Evolutionary conservation across 2,329 filamentous ascomycete species (phyloP), one percentile per base, ranked within the genome.

Genomic region (Penicillium sp.): DNA sequence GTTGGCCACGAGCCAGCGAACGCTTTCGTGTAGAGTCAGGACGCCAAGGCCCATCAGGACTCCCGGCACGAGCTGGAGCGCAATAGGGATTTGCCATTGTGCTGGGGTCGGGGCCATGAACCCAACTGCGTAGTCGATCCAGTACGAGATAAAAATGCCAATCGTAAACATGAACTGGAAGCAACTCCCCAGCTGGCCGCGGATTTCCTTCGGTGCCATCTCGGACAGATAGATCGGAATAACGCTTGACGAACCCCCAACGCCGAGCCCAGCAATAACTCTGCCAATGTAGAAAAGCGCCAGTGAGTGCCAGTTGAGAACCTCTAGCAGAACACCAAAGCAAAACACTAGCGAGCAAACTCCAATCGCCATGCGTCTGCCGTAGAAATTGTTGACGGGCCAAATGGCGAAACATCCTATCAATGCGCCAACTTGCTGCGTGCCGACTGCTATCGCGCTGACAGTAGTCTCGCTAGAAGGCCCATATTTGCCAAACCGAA

Each of bases 11-110:
- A 81, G 72, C 80, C 80, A 82, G 16, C 79, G 70, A 0, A 78
- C 73, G 45, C 77, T 80, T 62, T 82, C 80, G 12, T 75, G 73
- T 1, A 81, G 64, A 0, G 76, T 77, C 11, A 80, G 62, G 71
- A 80, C 77, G 1, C 79, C 78, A 1, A 80, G 52, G 0, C 77
- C 78, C 47, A 82, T 75, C 0, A 81, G 58, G 1, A 67, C 75
- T 0, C 77, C 79, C 0, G 78, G 78, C 0, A 78, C 65, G 6
- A 82, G 69, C 61, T 82, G 80, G 3, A 83, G 68, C 0, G 77
- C 80, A 53, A 84, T 75, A 1, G 81, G 81, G 26, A 83, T 75
- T 65, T 82, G 81, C 82, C 81, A 84, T 66, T 83, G 80, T 2
- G 66, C 66, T 0, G 76, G 60, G 5, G 42, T 70, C 3, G 58